Conservation (phyloP, 1,284 basidiomycete species). For the Leccinum subrobustum region DNA sequence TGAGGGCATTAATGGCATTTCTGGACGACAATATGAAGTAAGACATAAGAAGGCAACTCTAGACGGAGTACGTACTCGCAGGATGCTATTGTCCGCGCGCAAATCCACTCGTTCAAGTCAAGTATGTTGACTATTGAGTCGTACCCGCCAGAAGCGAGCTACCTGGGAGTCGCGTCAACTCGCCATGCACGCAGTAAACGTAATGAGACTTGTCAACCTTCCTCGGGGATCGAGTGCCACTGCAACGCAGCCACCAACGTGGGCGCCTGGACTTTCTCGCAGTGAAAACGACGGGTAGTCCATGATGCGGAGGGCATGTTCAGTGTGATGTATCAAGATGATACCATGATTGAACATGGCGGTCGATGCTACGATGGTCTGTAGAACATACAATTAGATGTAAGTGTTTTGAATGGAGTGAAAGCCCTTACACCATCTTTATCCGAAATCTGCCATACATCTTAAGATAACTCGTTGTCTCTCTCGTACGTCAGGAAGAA, state of each 20-base stretch:
- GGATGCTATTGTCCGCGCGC: slow-evolving; percentile 65
- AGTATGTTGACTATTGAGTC: slow-evolving; percentile 81
- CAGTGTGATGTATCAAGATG: slow-evolving; percentile 58
- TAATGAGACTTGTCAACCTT: slow-evolving; percentile 37
- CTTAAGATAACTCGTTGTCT: slow-evolving; percentile 54
- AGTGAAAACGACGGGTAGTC: slow-evolving; percentile 61
- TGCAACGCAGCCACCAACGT: slow-evolving; percentile 73
- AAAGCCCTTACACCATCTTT: slow-evolving; percentile 41
- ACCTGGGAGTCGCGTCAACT: slow-evolving; percentile 39
- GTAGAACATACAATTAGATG: neutral
- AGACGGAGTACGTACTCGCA: slow-evolving; percentile 62
- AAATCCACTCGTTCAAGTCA: slow-evolving; percentile 76
- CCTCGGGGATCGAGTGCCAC: slow-evolving; percentile 75
- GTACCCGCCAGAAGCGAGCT: slow-evolving; percentile 72
- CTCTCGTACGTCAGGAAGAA: slow-evolving; percentile 57
- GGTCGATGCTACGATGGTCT: slow-evolving; percentile 50
- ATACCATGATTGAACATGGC: slow-evolving; percentile 73
- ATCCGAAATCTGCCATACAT: slow-evolving; percentile 55
- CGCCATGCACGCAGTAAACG: neutral
- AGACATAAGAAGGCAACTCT: neutral
- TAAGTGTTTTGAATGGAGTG: neutral
- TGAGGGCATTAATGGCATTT: slow-evolving; percentile 68
- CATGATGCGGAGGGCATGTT: slow-evolving; percentile 62
- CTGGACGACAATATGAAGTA: slow-evolving; percentile 36
- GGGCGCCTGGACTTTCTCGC: slow-evolving; percentile 61